phyloP scores from a whole-genome alignment of 2,329 filamentous ascomycete species.

The Fusarium sp. region DNA sequence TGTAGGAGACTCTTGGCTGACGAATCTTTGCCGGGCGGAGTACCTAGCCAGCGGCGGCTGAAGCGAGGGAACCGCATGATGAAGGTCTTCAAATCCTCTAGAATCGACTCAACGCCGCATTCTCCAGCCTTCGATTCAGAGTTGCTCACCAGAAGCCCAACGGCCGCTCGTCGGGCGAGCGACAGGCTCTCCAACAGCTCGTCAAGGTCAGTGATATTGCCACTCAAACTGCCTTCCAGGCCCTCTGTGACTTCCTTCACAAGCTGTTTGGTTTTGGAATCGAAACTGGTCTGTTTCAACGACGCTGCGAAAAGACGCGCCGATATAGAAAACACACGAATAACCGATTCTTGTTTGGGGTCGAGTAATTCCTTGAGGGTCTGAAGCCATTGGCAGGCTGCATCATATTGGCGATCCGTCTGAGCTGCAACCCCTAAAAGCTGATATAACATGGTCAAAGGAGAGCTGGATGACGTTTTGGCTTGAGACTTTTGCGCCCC shows the following conservation, averaged over 20 bases:
- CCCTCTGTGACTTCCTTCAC: constrained; percentile 60
- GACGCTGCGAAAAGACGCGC: constrained; percentile 65
- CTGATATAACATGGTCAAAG: constrained; percentile 61
- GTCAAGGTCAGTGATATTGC: constrained; percentile 67
- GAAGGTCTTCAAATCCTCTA: constrained; percentile 61
- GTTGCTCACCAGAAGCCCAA: constrained; percentile 55
- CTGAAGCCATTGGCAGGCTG: constrained; percentile 65
- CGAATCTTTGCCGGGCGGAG: constrained; percentile 60
- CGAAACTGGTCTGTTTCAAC: constrained; percentile 55
- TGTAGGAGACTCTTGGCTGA: constrained; percentile 66
- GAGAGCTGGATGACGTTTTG: constrained; percentile 52
- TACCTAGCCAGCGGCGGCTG: constrained; percentile 68
- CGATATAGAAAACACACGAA: constrained; percentile 60
- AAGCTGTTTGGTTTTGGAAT: constrained; percentile 53
- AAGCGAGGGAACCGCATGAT: constrained; percentile 68
- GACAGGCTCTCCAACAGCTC: constrained; percentile 67
- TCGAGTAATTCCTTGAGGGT: constrained; percentile 54
- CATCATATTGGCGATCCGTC: constrained; percentile 55
- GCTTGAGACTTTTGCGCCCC: constrained; percentile 48
- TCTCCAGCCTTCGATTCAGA: constrained; percentile 22
- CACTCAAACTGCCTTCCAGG: constrained; percentile 67
- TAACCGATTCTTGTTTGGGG: constrained; percentile 55
- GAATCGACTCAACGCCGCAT: constrained; percentile 36
- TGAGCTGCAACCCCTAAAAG: constrained; percentile 60
- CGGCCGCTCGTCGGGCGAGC: constrained; percentile 62